Conservation (phyloP, 225 moss, liverwort and hornwort genomes). For the Marchantia polymorpha region DNA sequence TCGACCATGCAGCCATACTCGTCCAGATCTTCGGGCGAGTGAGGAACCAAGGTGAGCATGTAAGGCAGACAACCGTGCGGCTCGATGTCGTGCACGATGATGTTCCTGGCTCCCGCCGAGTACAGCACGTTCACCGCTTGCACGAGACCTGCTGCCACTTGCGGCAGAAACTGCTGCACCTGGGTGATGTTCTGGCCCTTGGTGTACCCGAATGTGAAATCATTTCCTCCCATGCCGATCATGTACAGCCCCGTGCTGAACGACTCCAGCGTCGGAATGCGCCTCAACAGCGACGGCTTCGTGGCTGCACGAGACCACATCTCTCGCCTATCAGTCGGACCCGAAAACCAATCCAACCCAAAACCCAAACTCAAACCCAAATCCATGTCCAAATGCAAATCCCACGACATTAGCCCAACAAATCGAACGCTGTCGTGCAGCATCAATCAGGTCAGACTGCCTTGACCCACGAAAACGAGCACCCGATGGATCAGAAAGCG, state of each 20-base stretch:
- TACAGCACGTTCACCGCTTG: slow-evolving; percentile 35
- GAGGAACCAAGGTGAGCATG: slow-evolving; percentile 37
- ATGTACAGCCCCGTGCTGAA: slow-evolving; percentile 49
- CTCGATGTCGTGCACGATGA: slow-evolving; percentile 50
- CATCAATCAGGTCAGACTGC: too few species aligned
- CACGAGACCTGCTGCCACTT: slow-evolving; percentile 27
- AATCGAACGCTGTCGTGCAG: too few species aligned
- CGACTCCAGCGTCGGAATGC: slow-evolving; percentile 35
- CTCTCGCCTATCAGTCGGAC: too few species aligned
- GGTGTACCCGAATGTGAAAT: slow-evolving; percentile 49
- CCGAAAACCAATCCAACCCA: too few species aligned
- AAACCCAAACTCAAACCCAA: too few species aligned
- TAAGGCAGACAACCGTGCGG: slow-evolving; percentile 50
- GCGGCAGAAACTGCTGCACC: slow-evolving; percentile 33
- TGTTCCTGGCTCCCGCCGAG: slow-evolving; percentile 38
- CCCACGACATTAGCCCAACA: too few species aligned
- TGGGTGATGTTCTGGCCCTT: slow-evolving; percentile 31
- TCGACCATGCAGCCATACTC: slow-evolving; percentile 34
- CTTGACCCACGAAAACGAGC: too few species aligned
- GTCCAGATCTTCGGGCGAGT: slow-evolving; percentile 24
- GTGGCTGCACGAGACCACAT: slow-evolving; percentile 21
- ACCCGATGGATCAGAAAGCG: too few species aligned
- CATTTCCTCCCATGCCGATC: slow-evolving; percentile 44
- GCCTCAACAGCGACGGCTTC: slow-evolving; percentile 27
- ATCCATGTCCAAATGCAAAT: too few species aligned